Conservation (phyloP, 768 basidiomycete species). For the Mycena venus region DNA sequence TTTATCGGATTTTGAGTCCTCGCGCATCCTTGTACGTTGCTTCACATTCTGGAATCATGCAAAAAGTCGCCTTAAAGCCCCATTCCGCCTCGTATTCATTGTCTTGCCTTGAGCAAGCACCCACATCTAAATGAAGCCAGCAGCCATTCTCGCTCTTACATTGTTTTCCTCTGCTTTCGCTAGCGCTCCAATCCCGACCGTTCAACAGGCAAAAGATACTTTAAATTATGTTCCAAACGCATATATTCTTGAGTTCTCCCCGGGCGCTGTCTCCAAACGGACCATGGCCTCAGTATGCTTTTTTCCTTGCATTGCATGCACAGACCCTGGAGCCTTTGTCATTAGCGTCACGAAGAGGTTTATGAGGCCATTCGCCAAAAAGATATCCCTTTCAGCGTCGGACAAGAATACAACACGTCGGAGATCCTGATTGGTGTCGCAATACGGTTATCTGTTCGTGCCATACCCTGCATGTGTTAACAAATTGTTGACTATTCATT, state of each 20-base stretch:
- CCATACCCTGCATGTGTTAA: neutral
- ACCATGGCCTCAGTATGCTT: constrained; percentile 3
- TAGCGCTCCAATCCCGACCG: constrained; percentile 7
- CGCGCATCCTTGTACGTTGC: neutral
- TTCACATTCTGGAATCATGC: constrained; percentile 18
- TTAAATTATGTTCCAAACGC: constrained; percentile 21
- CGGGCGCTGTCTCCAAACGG: neutral
- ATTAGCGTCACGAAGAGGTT: constrained; percentile 49
- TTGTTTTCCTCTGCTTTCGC: constrained; percentile 16
- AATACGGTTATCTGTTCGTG: constrained; percentile 48
- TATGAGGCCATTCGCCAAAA: constrained; percentile 46
- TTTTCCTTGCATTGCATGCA: neutral
- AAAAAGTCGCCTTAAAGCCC: neutral
- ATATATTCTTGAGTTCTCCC: constrained; percentile 25
- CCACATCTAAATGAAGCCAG: constrained; percentile 3
- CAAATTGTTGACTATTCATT: neutral
- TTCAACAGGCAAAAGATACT: constrained; percentile 16
- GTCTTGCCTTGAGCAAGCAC: constrained; percentile 11
- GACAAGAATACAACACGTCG: constrained; percentile 51
- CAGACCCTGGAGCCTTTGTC: neutral
- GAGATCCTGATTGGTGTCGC: constrained; percentile 58
- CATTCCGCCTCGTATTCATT: neutral
- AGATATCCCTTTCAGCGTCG: constrained; percentile 42
- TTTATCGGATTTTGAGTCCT: neutral
- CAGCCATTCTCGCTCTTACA: neutral